Evolutionary conservation across 306 rosid genomes (phyloP).

Genomic region (Inga oerstediana): DNA sequence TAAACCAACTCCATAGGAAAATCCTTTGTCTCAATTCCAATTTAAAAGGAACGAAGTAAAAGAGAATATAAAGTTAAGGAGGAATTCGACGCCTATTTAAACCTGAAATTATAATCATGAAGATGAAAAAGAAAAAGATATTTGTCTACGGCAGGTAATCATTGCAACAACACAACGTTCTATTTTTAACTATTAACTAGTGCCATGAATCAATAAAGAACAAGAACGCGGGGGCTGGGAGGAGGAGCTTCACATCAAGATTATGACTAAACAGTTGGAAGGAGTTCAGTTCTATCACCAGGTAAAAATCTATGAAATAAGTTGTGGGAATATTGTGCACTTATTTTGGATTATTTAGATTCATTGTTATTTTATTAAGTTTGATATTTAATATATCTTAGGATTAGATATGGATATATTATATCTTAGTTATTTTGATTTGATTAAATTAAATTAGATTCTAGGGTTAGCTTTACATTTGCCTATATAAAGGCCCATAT

Average conservation of each 20-base stretch:
- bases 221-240: not conserved
- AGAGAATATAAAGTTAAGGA: slow-evolving; percentile 3
- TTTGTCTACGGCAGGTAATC: not conserved
- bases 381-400: too few species aligned
- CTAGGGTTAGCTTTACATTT: too few species aligned
- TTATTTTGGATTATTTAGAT: too few species aligned
- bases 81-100: not conserved
- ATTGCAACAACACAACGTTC: not conserved
- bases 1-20: not conserved
- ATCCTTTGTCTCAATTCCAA: not conserved
- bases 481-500: too few species aligned
- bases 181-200: not conserved
- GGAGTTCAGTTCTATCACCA: not conserved
- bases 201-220: not conserved
- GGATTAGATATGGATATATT: too few species aligned
- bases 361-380: too few species aligned
- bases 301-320: not conserved
- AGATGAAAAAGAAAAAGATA: not conserved
- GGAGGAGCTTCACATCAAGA: slow-evolving; percentile 17
- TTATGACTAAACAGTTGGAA: slow-evolving; percentile 10
- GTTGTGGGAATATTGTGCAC: too few species aligned
- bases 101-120: slow-evolving; percentile 9
- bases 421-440: too few species aligned
- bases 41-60: not conserved
- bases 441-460: too few species aligned